Conservation (phyloP, 1,284 basidiomycete species). For the Cryptococcus maquisensis region DNA sequence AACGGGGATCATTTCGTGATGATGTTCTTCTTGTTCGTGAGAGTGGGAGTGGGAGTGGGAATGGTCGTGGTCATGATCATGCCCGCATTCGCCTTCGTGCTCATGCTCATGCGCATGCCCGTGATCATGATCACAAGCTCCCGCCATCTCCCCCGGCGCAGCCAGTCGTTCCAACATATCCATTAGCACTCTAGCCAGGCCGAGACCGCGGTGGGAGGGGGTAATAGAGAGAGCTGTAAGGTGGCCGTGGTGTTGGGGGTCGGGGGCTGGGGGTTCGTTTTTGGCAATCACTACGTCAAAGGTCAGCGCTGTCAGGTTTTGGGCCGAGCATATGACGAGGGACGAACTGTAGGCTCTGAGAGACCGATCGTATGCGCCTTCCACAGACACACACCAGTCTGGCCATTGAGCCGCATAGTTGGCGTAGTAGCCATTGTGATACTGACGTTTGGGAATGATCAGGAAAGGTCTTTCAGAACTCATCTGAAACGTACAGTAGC, state of each 20-base stretch:
- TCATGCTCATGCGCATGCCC: not conserved
- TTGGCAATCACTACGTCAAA: conserved; percentile 43
- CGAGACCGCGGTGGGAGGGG: conserved; percentile 39
- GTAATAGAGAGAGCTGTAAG: conserved; percentile 48
- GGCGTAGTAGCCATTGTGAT: conserved; percentile 44
- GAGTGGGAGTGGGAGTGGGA: not conserved
- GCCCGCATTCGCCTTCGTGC: not conserved
- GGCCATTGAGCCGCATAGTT: conserved; percentile 45
- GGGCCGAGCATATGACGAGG: not conserved
- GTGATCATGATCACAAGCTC: not conserved
- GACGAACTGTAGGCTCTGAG: conserved; percentile 38
- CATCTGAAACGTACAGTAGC: conserved; percentile 45
- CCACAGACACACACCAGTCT: conserved; percentile 34
- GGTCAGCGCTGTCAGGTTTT: not conserved
- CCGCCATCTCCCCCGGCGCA: conserved; percentile 5
- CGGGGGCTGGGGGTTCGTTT: conserved; percentile 46
- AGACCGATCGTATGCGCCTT: conserved; percentile 23
- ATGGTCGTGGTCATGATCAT: conserved; percentile 1
- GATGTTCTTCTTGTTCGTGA: conserved; percentile 4
- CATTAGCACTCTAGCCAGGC: conserved; percentile 47
- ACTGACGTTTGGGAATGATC: conserved; percentile 15
- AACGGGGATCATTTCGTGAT: not conserved
- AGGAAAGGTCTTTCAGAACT: not conserved
- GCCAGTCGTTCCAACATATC: conserved; percentile 39
- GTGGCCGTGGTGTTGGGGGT: conserved; percentile 47